Base-by-base conservation (phyloP, 1,284 basidiomycete species). In the Microbotryum violaceum region DNA sequence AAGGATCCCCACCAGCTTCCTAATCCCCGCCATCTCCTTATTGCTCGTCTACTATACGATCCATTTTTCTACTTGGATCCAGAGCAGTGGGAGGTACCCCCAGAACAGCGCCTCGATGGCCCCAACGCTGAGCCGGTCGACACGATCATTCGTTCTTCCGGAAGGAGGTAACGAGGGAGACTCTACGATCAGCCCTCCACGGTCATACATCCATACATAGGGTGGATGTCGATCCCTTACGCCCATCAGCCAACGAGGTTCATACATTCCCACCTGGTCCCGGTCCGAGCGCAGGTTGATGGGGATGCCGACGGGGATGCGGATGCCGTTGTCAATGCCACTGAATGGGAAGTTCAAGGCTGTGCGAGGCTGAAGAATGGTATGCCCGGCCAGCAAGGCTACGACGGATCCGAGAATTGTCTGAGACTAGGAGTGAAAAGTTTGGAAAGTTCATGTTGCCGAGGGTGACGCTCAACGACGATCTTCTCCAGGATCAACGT, bases 321-420 rank as follows among this genome's bases (percentile, higher is more conserved):
- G 25, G 55, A 61, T 21, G 29, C 9, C 21, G 25, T 58, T 20
- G 61, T 64, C 53, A 50, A 60, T 20, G 58, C 58, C 21, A 25
- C 27, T 25, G 54, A 50, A 12, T 64, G 60, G 60, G 62, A 62
- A n/a, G n/a, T n/a, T 45, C 42, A 48, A 20, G 67, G 67, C 4
- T 68, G 67, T 37, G 60, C 67, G 18, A 33, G 61, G 20, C 60
- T 57, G 42, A 46, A 54, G 27, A 42, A 45, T 25, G 58, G 23
- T 18, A 56, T n/a, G 59, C 56, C 49, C 55, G 64, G 3, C 61
- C 62, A 66, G 42, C 57, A 63, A 12, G 45, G 58, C 20, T 64
- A 60, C 31, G 60, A 56, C n/a, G 66, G 66, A 10, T 56, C 60
- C 51, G 67, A 68, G 37, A 64, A 68, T 55, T 68, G 67, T 50